phyloP scores from a whole-genome alignment of 352 stramenopile species.

The Lagenidium giganteum region DNA sequence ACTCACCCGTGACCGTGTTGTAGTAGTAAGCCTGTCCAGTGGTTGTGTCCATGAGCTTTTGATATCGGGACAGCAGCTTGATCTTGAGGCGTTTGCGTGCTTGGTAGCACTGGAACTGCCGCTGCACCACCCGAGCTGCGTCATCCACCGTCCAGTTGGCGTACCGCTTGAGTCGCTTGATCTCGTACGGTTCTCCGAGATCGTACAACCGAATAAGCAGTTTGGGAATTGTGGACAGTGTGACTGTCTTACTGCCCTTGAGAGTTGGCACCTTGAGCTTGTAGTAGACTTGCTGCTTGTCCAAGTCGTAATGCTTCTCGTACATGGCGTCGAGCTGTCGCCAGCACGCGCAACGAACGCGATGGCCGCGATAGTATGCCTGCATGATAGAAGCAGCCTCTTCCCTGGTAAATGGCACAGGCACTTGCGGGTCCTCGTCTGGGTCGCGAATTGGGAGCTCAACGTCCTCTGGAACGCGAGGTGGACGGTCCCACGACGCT shows the following conservation, averaged over 20 bases:
- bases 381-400: conserved; percentile 52
- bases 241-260: conserved; percentile 25
- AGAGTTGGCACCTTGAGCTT: conserved; percentile 20
- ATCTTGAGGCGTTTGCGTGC: conserved; percentile 30
- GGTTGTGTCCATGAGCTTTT: conserved; percentile 47
- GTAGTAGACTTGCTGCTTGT: conserved; percentile 56
- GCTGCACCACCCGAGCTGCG: conserved; percentile 51
- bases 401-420: conserved; percentile 35
- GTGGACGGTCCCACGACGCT: conserved; percentile 45
- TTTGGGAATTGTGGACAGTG: conserved; percentile 19
- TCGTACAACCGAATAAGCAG: conserved; percentile 52
- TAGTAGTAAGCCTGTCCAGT: conserved; percentile 64
- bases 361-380: conserved; percentile 23
- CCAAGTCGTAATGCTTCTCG: conserved; percentile 65
- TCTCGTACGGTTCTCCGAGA: conserved; percentile 60
- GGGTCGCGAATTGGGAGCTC: conserved; percentile 72
- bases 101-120: conserved; percentile 33
- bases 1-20: conserved; percentile 63
- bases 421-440: conserved; percentile 41
- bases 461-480: conserved; percentile 28
- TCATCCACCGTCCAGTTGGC: conserved; percentile 44
- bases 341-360: conserved; percentile 24
- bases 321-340: conserved; percentile 29
- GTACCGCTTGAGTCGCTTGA: conserved; percentile 35
- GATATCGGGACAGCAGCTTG: conserved; percentile 45